Percentiles rank a stretch among this genome's conserved stretches.
Conservation (phyloP, 306 rosid genomes). For the Quercus ilex region DNA sequence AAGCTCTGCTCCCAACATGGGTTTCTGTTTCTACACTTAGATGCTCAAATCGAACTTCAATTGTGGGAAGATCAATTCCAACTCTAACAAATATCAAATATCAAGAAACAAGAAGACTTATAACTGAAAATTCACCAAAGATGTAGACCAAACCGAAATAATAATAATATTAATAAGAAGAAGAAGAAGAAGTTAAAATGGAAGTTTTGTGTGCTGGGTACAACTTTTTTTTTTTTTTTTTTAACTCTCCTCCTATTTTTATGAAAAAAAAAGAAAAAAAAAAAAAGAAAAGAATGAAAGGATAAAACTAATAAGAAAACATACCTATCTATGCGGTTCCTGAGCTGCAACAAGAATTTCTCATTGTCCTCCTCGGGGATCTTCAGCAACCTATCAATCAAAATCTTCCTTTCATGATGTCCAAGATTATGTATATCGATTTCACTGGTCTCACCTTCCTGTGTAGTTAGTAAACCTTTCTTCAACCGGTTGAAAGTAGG, state of each 20-base stretch:
- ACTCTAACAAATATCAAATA: slow-evolving; percentile 36
- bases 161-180: too few relatives aligned
- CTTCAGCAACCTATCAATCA: slow-evolving; percentile 33
- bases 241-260: too few relatives aligned
- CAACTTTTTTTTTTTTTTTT: too few relatives aligned
- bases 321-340: slow-evolving; percentile 25
- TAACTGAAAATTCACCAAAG: too few relatives aligned
- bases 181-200: too few relatives aligned
- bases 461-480: slow-evolving; percentile 23
- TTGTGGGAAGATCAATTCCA: slow-evolving; percentile 62
- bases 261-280: too few relatives aligned
- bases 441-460: slow-evolving; percentile 21
- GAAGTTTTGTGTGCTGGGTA: too few relatives aligned
- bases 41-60: slow-evolving; percentile 72
- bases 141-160: too few relatives aligned
- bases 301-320: not conserved
- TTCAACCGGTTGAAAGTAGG: slow-evolving; percentile 29
- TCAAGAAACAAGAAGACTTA: not conserved
- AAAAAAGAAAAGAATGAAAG: too few relatives aligned
- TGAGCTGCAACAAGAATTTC: slow-evolving; percentile 26
- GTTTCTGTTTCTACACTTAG: slow-evolving; percentile 59
- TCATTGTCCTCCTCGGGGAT: slow-evolving; percentile 34
- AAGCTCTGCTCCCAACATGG: slow-evolving; percentile 63
- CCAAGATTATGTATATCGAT: slow-evolving; percentile 12
- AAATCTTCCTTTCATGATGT: slow-evolving; percentile 24